Evolutionary conservation across 305 asterid genomes (phyloP), one percentile per base, ranked within the genome.

Genomic region (Fraxinus ornus): DNA sequence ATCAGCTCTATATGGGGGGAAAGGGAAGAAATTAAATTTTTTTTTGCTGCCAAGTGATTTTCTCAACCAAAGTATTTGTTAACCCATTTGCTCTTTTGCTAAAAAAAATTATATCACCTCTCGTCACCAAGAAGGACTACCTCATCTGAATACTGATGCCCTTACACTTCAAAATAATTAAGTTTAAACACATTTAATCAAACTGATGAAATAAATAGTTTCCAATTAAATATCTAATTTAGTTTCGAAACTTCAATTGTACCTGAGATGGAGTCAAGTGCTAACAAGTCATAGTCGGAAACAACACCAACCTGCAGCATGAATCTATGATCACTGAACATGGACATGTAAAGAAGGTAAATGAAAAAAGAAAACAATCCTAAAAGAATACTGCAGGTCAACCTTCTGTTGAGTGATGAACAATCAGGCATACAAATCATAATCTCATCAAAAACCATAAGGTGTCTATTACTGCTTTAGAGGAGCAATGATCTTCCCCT

Each of bases 211-310:
- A 64, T 13, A 64, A 24, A 64, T 22, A 64, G 73, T 64, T 22
- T 64, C 33, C n/a, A 3, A 2, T 3, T 64, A 64, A 64, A 7
- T 24, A 66, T 66, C 21, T 26, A 26, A 26, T 76, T 77, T 80
- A 75, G 66, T 66, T 81, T 78, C 44, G 52, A 73, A 82, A 80
- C 64, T 76, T 75, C 57, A 82, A 83, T 74, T 52, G 37, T 93
- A 95, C 99, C 99, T 93, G 98, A 95, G 83, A 95, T 90, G 83
- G 97, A 89, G 90, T 93, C 97, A 6, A 95, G 97, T 49, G 98
- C 99, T 90, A 95, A 87, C 83, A 95, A 86, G 87, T 95, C 99
- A 81, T 95, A 95, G 89, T 95, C 99, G 62, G 99, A 95, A 86
- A 95, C 98, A 84, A 95, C 99, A 35, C 99, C 99, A 79, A 95